Base-by-base conservation (phyloP, 441 rosid species). In the Manihot esculenta region DNA sequence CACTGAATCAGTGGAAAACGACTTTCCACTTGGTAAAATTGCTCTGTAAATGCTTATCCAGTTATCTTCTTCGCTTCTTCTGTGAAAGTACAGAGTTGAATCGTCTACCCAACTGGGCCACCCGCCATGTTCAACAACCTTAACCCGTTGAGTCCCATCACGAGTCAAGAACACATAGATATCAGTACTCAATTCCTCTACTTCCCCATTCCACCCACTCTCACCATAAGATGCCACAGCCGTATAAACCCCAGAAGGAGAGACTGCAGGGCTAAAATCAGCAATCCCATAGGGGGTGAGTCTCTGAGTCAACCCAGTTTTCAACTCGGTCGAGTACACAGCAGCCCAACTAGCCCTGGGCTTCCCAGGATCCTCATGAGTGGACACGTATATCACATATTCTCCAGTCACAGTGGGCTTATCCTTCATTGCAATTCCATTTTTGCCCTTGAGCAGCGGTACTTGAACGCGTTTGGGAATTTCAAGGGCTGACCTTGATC, bases 21-120 rank as follows among this genome's bases (percentile, higher is more conserved):
- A 70, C 12, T 76, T 82, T 2, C 67, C 26, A 27, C 74, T 62
- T 55, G 94, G 86, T 21, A 91, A 55, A 30, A 67, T 51, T 0
- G 90, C 97, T 69, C 67, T 77, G 77, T 88, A 88, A 9, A 93
- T 89, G 5, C 98, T 93, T 42, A 90, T 88, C 96, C 96, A 93
- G 2, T 79, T 77, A n/a, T 90, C 92, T 0, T 82, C 84, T 41
- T 79, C 80, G 69, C 91, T 88, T 74, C 87, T 81, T 51, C 89
- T 81, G 66, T 91, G 98, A 74, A 93, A 91, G 68, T 76, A 91
- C 2, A 93, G 72, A 9, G 94, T 91, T 10, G 74, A 79, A 7
- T 91, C 94, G 77, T 93, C 98, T 7, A 84, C 87, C 98, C 98
- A 91, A 79, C 87, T 78, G 50, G 98, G 97, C 98, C 98, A 93